Evolutionary conservation across 176 grass and related monocot species (phyloP), one percentile per base, ranked within the genome.

Genomic region (Luzula sylvatica): DNA sequence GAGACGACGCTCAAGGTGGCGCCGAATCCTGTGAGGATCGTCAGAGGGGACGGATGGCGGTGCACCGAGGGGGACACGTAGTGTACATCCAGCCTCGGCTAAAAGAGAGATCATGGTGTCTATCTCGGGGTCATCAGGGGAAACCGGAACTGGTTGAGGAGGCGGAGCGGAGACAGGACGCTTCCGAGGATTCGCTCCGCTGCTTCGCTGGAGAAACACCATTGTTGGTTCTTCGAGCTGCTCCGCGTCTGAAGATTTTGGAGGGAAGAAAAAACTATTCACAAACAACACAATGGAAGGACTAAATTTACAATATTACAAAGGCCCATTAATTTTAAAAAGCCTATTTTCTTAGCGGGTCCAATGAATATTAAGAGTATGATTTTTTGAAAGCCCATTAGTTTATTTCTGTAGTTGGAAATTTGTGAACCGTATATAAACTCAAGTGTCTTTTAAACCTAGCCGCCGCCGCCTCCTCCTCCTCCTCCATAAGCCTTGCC

Each of bases 171-270:
- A 11, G 67, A 76, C 35, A 41, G 56, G 44, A 57, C 78, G 25
- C 53, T 82, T 70, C 71, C 78, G 64, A 61, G 72, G 67, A 41
- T 94, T 87, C 47, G 26, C 29, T 30, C 71, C 42, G 20, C 58
- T 56, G 40, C 38, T 71, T 55, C 87, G 82, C 75, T 94, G 75
- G 57, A 94, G 75, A 70, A 87, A 83, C 56, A 94, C 87, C 87
- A 94, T 94, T 40, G 43, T 13, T 32, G 9, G 3, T 13, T 25
- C 15, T 56, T 38, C 5, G 30, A 4, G 26, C 3, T 26, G n/a
- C n/a, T n/a, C n/a, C n/a, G n/a, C 17, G 20, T 30, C 35, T 17
- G 7, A 20, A n/a, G 52, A 39, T 60, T 30, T 12, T 13, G 48
- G 55, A 51, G 20, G 20, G 30, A n/a, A n/a, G n/a, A n/a, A n/a